Conservation (phyloP, 345 rosid genomes). For the Corchorus capsularis region DNA sequence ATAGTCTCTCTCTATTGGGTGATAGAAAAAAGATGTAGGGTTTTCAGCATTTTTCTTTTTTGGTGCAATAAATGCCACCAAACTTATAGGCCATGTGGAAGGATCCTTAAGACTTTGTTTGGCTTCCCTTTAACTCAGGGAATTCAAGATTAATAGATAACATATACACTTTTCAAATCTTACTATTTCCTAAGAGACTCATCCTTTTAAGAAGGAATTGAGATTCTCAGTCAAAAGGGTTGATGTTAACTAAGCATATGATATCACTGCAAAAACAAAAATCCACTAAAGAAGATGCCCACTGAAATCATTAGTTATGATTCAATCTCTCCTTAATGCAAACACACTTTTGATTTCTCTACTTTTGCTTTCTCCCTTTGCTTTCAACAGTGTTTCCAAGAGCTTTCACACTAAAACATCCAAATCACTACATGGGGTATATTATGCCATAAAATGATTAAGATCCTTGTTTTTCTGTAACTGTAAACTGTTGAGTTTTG, state of each 20-base stretch:
- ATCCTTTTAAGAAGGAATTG: neutral
- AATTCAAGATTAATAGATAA: neutral
- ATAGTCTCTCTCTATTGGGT: neutral
- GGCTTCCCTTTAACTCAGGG: neutral
- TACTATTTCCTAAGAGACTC: neutral
- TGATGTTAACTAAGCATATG: neutral
- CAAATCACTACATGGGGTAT: neutral
- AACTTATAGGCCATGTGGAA: slow-evolving; percentile 15
- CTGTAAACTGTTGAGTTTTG: neutral
- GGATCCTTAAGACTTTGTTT: slow-evolving; percentile 17
- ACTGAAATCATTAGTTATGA: neutral
- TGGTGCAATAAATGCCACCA: slow-evolving; percentile 14
- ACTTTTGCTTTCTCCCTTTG: neutral
- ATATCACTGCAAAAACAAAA: neutral
- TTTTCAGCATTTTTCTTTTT: neutral
- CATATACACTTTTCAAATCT: neutral
- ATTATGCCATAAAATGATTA: neutral
- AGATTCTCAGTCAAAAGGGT: neutral
- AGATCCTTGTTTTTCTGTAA: neutral
- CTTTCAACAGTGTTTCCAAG: neutral
- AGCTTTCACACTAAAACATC: neutral
- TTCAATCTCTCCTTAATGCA: neutral
- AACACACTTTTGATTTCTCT: neutral
- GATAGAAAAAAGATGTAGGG: neutral
- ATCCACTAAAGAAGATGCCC: neutral